Evolutionary conservation across 257 asterid species (phyloP).

Genomic region (Primulina eburnea): DNA sequence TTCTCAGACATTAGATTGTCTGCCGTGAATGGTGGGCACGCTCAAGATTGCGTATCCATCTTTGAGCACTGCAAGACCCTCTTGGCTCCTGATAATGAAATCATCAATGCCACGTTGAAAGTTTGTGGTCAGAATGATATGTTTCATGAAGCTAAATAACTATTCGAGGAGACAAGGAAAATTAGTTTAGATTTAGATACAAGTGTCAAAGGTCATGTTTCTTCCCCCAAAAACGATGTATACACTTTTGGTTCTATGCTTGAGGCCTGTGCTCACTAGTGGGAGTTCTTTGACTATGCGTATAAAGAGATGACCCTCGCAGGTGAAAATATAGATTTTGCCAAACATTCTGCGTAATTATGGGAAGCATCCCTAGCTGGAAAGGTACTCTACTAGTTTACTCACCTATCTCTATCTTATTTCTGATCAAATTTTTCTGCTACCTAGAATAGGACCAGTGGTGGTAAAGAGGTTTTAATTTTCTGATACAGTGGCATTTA

Average conservation of each 20-base stretch:
- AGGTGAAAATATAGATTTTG: constrained; percentile 53
- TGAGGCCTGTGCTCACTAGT: constrained; percentile 71
- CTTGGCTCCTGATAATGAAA: constrained; percentile 62
- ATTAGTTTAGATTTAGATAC: constrained; percentile 30
- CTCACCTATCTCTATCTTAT: neutral
- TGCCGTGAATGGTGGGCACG: constrained; percentile 81
- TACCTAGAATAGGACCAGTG: neutral
- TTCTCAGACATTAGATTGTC: constrained; percentile 84
- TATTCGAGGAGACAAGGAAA: constrained; percentile 60
- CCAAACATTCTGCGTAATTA: constrained; percentile 47
- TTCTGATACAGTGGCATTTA: constrained; percentile 64
- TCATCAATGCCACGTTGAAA: constrained; percentile 78
- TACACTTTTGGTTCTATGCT: constrained; percentile 79
- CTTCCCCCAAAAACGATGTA: constrained; percentile 46
- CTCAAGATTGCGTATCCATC: constrained; percentile 57
- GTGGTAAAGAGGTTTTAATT: constrained; percentile 8
- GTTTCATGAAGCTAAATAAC: constrained; percentile 79
- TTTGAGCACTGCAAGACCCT: constrained; percentile 59
- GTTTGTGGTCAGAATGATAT: constrained; percentile 69
- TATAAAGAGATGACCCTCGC: constrained; percentile 73
- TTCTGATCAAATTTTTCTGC: constrained; percentile 4
- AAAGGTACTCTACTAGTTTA: constrained; percentile 46
- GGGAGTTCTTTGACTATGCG: constrained; percentile 87
- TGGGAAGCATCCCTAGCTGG: constrained; percentile 82
- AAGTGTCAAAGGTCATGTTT: constrained; percentile 20